These are phyloP conservation scores for Microstegium vimineum DNA, from an alignment of 176 grass and related monocot genomes.

Conservation along the genomic window DNA sequence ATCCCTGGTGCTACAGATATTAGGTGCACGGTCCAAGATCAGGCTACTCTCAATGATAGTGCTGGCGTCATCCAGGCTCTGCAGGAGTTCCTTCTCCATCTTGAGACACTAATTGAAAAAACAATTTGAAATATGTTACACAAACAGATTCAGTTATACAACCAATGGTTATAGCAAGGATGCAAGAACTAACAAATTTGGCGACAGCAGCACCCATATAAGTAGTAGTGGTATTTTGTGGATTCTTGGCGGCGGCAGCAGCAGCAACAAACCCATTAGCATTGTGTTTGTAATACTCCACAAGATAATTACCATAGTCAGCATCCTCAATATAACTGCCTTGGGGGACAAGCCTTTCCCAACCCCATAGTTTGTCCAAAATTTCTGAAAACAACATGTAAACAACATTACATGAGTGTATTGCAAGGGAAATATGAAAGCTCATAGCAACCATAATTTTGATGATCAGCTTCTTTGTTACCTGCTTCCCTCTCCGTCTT, in stretches of 20 bases:
- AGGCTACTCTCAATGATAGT: neutral
- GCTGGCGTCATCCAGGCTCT: neutral
- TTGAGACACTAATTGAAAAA: neutral
- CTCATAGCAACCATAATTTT: neutral
- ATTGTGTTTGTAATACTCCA: neutral
- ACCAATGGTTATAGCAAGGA: no score
- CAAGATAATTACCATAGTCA: neutral
- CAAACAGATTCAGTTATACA: no score
- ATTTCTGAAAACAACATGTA: neutral
- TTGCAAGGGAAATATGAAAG: neutral
- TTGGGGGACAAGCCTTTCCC: neutral
- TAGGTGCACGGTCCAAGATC: neutral
- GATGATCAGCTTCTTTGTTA: neutral
- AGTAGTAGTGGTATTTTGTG: no score
- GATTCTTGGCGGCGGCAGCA: no score
- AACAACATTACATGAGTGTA: neutral
- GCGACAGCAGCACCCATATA: neutral
- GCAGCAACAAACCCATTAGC: neutral
- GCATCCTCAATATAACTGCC: no score
- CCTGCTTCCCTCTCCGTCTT: neutral
- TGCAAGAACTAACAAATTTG: neutral
- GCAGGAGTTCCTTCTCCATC: constrained; percentile 5
- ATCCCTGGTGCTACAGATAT: neutral
- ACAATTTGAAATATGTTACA: no score
- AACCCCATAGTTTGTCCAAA: neutral